Percentiles rank a stretch among this genome's conserved stretches.
Conservation (phyloP, 78 protist species). For the Dictyostelium purpureum region DNA sequence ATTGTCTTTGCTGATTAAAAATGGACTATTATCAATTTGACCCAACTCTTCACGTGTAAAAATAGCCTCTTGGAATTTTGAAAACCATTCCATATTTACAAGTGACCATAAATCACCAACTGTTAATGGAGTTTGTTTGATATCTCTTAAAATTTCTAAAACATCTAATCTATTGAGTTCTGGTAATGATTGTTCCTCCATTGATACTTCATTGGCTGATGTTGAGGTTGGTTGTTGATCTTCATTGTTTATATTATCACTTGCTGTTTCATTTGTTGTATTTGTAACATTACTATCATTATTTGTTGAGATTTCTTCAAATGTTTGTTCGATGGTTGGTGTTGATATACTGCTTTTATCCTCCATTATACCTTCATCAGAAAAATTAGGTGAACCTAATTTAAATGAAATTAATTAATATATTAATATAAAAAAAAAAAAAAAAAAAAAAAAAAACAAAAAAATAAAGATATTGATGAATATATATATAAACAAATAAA, state of each 20-base stretch:
- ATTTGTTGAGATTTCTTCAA: neutral
- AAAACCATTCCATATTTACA: conserved; percentile 12
- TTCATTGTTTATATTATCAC: neutral
- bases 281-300: neutral
- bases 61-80: neutral
- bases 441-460: conserved; percentile 4
- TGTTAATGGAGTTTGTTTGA: neutral
- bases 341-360: neutral
- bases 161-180: neutral
- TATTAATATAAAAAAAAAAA: neutral
- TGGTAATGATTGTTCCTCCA: neutral
- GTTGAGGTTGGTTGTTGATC: neutral
- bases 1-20: neutral
- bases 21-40: conserved; percentile 17
- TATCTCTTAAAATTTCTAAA: neutral
- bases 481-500: neutral
- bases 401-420: too few species aligned
- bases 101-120: conserved; percentile 18
- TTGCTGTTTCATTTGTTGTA: neutral
- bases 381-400: too few species aligned
- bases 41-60: conserved; percentile 25
- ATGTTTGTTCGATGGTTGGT: neutral
- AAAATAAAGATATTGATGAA: neutral
- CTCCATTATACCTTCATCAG: conserved; percentile 4
- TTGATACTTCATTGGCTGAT: neutral